Evolutionary conservation across 208 protist genomes (phyloP).

Genomic region (Wallacemonas sp.): DNA sequence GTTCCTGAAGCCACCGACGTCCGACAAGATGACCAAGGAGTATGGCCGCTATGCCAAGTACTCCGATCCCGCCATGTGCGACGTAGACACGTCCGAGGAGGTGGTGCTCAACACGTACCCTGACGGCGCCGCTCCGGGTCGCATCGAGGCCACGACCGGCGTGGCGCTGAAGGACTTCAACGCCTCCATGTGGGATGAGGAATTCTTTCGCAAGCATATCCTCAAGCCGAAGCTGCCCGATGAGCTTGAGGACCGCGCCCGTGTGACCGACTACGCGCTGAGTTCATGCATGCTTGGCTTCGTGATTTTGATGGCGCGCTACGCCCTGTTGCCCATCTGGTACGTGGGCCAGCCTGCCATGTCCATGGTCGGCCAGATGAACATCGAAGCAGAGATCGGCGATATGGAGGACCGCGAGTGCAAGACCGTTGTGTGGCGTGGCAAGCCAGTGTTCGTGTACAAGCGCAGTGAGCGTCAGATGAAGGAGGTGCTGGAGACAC

Average conservation of each 20-base stretch:
- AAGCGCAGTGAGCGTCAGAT: slow-evolving; percentile 95
- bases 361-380: slow-evolving; percentile 95
- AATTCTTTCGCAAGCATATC: slow-evolving; percentile 92
- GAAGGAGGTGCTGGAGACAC: slow-evolving; percentile 69
- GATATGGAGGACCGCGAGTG: slow-evolving; percentile 89
- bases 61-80: slow-evolving; percentile 75
- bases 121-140: slow-evolving; percentile 60
- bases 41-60: slow-evolving; percentile 88
- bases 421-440: slow-evolving; percentile 97
- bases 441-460: slow-evolving; percentile 99
- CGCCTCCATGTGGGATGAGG: slow-evolving; percentile 88
- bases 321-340: slow-evolving; percentile 80
- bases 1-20: slow-evolving; percentile 80
- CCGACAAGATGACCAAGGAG: slow-evolving; percentile 68
- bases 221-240: slow-evolving; percentile 87
- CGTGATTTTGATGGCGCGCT: slow-evolving; percentile 80
- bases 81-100: slow-evolving; percentile 77
- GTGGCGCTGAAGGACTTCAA: slow-evolving; percentile 86
- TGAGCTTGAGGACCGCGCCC: slow-evolving; percentile 75
- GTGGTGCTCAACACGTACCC: slow-evolving; percentile 93
- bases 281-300: slow-evolving; percentile 85
- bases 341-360: slow-evolving; percentile 87
- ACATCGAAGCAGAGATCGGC: slow-evolving; percentile 96
- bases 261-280: slow-evolving; percentile 87
- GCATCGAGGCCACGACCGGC: slow-evolving; percentile 82